These are phyloP conservation scores for Filobasidium wieringae DNA, from an alignment of 768 basidiomycete genomes.

Conservation along the genomic window DNA sequence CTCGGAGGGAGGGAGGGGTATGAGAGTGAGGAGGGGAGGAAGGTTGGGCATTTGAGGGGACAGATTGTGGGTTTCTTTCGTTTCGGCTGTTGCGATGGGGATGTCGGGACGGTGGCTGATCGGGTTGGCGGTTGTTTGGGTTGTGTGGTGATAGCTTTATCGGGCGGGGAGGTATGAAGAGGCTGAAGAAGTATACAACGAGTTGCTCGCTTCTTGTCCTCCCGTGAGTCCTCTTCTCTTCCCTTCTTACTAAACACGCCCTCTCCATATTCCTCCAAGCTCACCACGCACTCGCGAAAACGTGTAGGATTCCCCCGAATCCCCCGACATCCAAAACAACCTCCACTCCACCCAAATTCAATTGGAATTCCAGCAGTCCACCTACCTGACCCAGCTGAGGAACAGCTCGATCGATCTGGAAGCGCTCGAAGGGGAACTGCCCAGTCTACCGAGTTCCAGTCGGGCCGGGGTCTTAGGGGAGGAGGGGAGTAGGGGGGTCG, in stretches of 20 bases:
- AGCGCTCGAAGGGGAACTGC: slow-evolving; percentile 47
- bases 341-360: slow-evolving; percentile 68
- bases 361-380: slow-evolving; percentile 57
- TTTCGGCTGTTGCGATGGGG: background rate
- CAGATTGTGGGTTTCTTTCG: slow-evolving; percentile 55
- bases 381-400: background rate
- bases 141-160: slow-evolving; percentile 49
- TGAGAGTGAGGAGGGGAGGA: slow-evolving; percentile 45
- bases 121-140: background rate
- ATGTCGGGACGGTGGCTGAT: background rate
- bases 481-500: slow-evolving; percentile 12
- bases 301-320: slow-evolving; percentile 68
- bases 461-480: slow-evolving; percentile 24
- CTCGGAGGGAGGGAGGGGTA: slow-evolving; percentile 31
- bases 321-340: slow-evolving; percentile 76
- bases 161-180: slow-evolving; percentile 61
- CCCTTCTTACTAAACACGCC: background rate
- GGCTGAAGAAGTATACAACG: slow-evolving; percentile 66
- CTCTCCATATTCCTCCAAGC: background rate
- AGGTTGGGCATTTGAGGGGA: slow-evolving; percentile 67
- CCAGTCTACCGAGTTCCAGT: slow-evolving; percentile 33
- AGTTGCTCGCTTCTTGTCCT: slow-evolving; percentile 65
- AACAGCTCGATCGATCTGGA: slow-evolving; percentile 37
- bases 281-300: background rate
- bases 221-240: slow-evolving; percentile 46